Conservation (phyloP, 768 basidiomycete species). For the Termitomyces sp. region DNA sequence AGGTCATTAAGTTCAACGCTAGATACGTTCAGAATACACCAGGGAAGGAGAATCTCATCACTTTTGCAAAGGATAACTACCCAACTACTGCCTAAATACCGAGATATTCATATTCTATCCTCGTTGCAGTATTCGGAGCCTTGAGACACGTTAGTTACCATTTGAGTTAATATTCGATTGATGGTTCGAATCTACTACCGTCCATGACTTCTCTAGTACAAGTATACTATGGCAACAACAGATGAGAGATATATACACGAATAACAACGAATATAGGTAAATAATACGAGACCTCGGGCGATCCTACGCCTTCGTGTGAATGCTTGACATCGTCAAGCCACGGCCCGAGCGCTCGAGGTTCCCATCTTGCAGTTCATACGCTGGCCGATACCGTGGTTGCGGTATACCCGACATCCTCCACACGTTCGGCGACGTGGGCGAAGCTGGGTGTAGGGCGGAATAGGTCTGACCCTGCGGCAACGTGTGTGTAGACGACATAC, state of each 20-base stretch:
- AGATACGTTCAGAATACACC: constrained; percentile 8
- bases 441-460: neutral
- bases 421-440: constrained; percentile 5
- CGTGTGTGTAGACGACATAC: constrained; percentile 25
- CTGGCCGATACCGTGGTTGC: constrained; percentile 56
- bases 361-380: constrained; percentile 76
- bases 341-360: constrained; percentile 69
- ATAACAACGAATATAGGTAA: neutral
- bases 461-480: constrained; percentile 5
- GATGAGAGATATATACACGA: neutral
- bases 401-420: constrained; percentile 9
- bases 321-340: constrained; percentile 19
- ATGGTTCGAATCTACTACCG: neutral
- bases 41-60: constrained; percentile 5
- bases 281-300: neutral
- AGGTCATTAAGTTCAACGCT: constrained; percentile 7
- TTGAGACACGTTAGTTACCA: neutral
- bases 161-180: neutral
- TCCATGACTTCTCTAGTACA: neutral
- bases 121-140: neutral
- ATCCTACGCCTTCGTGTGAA: neutral
- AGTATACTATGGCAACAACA: neutral
- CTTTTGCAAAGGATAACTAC: neutral
- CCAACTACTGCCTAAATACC: neutral
- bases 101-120: neutral